phyloP scores from a whole-genome alignment of 805 yeast genomes.

The Huiozyma sinensis region DNA sequence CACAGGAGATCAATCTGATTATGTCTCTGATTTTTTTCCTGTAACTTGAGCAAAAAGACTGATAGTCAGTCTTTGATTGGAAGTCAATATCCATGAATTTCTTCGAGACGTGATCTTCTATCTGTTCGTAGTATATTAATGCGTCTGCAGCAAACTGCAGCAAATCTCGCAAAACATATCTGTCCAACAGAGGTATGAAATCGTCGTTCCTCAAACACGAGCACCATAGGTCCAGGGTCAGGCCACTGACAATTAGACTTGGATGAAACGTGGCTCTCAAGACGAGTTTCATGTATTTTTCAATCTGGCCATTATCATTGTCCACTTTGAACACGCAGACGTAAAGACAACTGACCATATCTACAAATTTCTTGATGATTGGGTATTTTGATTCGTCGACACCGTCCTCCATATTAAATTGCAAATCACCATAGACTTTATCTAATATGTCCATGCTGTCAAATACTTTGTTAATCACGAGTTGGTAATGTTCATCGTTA shows the following conservation, averaged over 20 bases:
- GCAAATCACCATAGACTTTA: constrained; percentile 45
- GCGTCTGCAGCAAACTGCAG: constrained; percentile 71
- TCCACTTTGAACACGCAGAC: constrained; percentile 48
- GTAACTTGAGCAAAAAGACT: constrained; percentile 67
- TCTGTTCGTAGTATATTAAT: constrained; percentile 60
- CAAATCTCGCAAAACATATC: constrained; percentile 47
- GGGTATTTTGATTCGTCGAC: constrained; percentile 75
- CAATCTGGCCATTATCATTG: constrained; percentile 42
- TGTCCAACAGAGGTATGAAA: constrained; percentile 37
- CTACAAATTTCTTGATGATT: constrained; percentile 79
- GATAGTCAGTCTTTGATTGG: constrained; percentile 73
- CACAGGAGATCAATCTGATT: constrained; percentile 77
- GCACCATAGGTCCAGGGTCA: constrained; percentile 92
- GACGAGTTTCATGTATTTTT: constrained; percentile 61
- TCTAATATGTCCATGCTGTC: constrained; percentile 65
- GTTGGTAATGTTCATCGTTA: constrained; percentile 56
- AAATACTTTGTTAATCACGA: constrained; percentile 71
- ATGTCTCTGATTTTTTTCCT: constrained; percentile 82
- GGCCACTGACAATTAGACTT: constrained; percentile 80
- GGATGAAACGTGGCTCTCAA: constrained; percentile 74
- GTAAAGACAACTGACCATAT: constrained; percentile 49
- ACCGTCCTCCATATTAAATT: constrained; percentile 49
- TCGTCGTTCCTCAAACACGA: constrained; percentile 75
- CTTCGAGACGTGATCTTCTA: constrained; percentile 53
- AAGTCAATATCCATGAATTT: constrained; percentile 75